Base-by-base conservation (phyloP, 2,329 filamentous ascomycete genomes). In the Aureobasidium sp. region DNA sequence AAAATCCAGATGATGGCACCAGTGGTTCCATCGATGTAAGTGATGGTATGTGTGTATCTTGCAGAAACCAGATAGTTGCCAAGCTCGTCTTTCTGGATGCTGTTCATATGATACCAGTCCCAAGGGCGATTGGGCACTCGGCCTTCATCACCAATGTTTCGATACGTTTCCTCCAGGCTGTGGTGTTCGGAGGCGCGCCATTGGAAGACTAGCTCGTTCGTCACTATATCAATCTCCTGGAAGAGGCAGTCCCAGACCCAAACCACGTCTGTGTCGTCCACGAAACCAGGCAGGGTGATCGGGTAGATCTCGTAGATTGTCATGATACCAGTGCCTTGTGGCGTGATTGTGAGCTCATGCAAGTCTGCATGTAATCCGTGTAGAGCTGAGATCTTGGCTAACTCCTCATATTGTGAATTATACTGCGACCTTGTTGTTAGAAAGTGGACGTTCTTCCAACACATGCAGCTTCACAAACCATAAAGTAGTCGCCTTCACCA, bases 91-190 rank as follows among this genome's bases (percentile, higher is more conserved):
- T 83, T 82, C 66, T 82, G 79, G 29, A 84, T 72, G 47, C 80
- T 80, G 71, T 84, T 83, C 70, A 84, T 78, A 68, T 83, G 81
- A 68, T 81, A 81, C 70, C 76, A 82, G 65, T 83, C 81, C 71
- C 75, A 82, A 50, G 71, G 71, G 8, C 27, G 41, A 32, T 39
- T 48, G 1, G 55, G 4, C 50, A 69, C 69, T 2, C 74, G 73
- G 36, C 77, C 79, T 20, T 78, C 76, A n/a, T 75, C 73, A n/a
- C 75, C 73, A 9, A 51, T 36, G 34, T 27, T 12, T 2, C 50
- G 50, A 6, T 12, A 52, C 7, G 50, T 52, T 20, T 52, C 50
- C 2, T 52, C 34, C 5, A 52, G 12, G 24, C 34, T 52, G 64
- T 76, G 72, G 63, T 77, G 72, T 29, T 73, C 70, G 9, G 69